Evolutionary conservation across 2,329 filamentous ascomycete species (phyloP), one percentile per base, ranked within the genome.

Genomic region (Trichoderma sp.): DNA sequence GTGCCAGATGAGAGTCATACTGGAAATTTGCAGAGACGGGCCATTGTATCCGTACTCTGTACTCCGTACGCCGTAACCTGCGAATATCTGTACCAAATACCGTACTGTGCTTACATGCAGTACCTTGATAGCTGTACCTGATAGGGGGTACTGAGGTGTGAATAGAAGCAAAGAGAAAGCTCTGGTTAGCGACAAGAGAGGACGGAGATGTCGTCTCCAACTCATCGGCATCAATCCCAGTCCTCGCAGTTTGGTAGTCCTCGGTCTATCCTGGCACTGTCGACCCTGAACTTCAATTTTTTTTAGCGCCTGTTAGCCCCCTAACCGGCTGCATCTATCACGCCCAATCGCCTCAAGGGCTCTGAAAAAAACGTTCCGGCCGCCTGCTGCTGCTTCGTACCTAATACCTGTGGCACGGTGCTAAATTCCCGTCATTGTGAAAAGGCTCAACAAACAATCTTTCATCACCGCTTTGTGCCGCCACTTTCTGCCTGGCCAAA

Each of bases 221-320:
- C 11, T 6, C 47, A 23, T 23, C 47, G 3, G 11, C 20, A 53
- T 20, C n/a, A 23, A 43, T 0, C 39, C 39, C 17, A 43, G 9
- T 43, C 39, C 39, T 50, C 43, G n/a, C n/a, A 50, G 15, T 50
- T 47, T 6, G n/a, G 43, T 4, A 20, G 17, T n/a, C 43, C 43
- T 20, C 17, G n/a, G n/a, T 50, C 17, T 50, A 20, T 20, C 43
- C 43, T 50, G 47, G 47, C 34, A 65, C 17, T 34, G 58, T n/a
- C 47, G 59, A 71, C 68, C 59, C 43, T 71, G 68, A 65, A 53
- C 43, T n/a, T 66, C 20, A 28, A 23, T 36, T 66, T 64, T 34
- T 30, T 30, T 71, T 63, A 65, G 68, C 61, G 68, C 62, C 36
- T 58, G 50, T n/a, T 65, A 36, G 68, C 43, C 61, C 47, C 68